Base-by-base conservation (phyloP, 2,329 filamentous ascomycete species). In the Stemphylium vesicarium region DNA sequence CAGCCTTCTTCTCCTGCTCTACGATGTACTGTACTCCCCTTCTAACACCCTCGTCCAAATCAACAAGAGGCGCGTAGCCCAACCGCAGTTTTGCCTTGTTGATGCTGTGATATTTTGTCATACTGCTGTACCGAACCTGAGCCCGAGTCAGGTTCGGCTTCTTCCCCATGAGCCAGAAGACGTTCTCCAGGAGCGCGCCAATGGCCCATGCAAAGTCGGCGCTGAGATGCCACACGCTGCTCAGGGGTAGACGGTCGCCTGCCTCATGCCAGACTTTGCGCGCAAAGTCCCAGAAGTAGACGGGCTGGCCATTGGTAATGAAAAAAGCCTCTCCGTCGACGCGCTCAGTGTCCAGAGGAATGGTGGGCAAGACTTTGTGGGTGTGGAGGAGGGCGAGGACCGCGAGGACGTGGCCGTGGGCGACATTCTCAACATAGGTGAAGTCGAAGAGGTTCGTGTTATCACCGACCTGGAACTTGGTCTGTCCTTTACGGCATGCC, bases 71-170 rank as follows among this genome's bases (percentile, higher is more conserved):
- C 72, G 77, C 73, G 75, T 93, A 93, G 3, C 87, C 87, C 50
- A 93, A 77, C 63, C 89, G 80, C 65, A 74, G 79, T 81, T 86
- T 89, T 52, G 90, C 90, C 82, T 93, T 93, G 55, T 80, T 79
- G 71, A 92, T 91, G 77, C 87, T 86, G 76, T 90, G 92, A 77
- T 92, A 93, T 53, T 90, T 82, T 53, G 86, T 89, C 87, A 92
- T 90, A 72, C 84, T 87, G 69, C 85, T 86, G 73, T 88, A 91
- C 62, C 83, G 79, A 57, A 90, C 79, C 62, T 80, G 76, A 53
- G 77, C 74, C 54, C 76, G 63, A 10, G 77, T 80, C 62, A 82
- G 50, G 43, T 79, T 81, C 13, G 80, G 80, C 59, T 73, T 79
- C 62, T 70, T 72, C 7, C 79, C 79, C 29, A 79, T 41, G 8